Base-by-base conservation (phyloP, 2,329 filamentous ascomycete genomes). In the Gaeumannomyces sp. region DNA sequence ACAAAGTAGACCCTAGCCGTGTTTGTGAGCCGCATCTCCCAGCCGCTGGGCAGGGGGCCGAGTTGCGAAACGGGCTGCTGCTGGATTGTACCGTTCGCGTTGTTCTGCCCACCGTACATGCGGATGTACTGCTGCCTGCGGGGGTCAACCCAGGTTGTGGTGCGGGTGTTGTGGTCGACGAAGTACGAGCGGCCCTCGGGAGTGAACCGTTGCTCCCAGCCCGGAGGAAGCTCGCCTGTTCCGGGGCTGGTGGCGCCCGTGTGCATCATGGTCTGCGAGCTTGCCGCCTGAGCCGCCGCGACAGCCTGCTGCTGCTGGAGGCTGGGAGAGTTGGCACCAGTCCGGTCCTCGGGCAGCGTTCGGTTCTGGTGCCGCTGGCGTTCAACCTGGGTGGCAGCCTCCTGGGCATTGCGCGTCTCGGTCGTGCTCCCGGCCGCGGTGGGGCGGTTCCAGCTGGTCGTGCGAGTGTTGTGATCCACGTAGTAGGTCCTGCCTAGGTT, bases 21-120 rank as follows among this genome's bases (percentile, higher is more conserved):
- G 77, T 99, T 98, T 64, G 95, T 99, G 63, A 99, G 87, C 67
- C 95, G 92, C 95, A 99, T 99, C 82, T 99, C 95, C 95, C 95
- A 99, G 3, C 95, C 95, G 73, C 95, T 98, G 3, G 95, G 95
- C 61, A 99, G 79, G 31, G 95, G 95, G 4, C 95, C 95, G 60
- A 99, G 85, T 76, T 99, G 95, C 2, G 95, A 98, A 2, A 99
- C 95, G 0, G 95, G 94, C 78, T 99, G 95, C 75, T 97, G 94
- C 77, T 98, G 94, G 69, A 98, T 97, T 64, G 89, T 90, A 61
- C 92, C 93, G 71, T 89, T 93, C 70, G 88, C 86, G 67, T 89
- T 91, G 76, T 92, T 95, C 71, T 94, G 91, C 2, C 93, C 94
- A 38, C 86, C 86, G 74, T 99, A 99, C 91, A 98, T 97, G 66